Conservation (phyloP, 768 basidiomycete genomes). For the Suillus cothurnatus region DNA sequence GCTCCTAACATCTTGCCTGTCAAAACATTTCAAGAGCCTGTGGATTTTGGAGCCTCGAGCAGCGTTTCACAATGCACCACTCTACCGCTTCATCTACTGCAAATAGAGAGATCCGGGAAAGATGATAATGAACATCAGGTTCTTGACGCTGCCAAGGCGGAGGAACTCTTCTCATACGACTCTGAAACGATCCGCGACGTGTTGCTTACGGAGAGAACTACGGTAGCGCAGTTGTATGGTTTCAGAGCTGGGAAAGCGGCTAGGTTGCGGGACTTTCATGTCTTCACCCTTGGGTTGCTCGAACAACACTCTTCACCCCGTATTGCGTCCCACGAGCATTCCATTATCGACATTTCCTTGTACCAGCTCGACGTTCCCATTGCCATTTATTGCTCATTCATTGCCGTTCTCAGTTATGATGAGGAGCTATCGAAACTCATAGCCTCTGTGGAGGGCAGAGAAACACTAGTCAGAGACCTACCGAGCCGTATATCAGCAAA, state of each 20-base stretch:
- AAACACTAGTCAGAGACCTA: slow-evolving; percentile 54
- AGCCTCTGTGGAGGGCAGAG: slow-evolving; percentile 46
- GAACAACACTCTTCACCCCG: slow-evolving; percentile 41
- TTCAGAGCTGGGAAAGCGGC: slow-evolving; percentile 68
- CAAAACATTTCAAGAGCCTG: slow-evolving; percentile 53
- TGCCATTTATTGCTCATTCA: slow-evolving; percentile 61
- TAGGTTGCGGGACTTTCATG: slow-evolving; percentile 66
- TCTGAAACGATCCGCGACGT: slow-evolving; percentile 58
- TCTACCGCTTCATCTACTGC: slow-evolving; percentile 47
- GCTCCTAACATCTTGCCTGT: slow-evolving; percentile 37
- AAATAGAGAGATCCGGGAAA: slow-evolving; percentile 45
- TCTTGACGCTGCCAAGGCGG: slow-evolving; percentile 45
- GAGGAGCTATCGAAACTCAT: slow-evolving; percentile 60
- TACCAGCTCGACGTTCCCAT: slow-evolving; percentile 68
- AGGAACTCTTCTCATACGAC: slow-evolving; percentile 56
- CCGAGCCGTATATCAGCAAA: slow-evolving; percentile 50
- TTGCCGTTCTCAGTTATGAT: slow-evolving; percentile 57
- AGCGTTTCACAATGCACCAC: slow-evolving; percentile 32
- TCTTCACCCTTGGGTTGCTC: slow-evolving; percentile 52
- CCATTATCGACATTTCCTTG: slow-evolving; percentile 61
- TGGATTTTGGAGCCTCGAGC: slow-evolving; percentile 56
- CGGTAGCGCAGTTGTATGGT: slow-evolving; percentile 74
- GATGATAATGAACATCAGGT: slow-evolving; percentile 47
- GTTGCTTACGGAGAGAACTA: slow-evolving; percentile 69
- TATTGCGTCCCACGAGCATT: slow-evolving; percentile 53